phyloP scores from a whole-genome alignment of 495 filamentous ascomycete genomes.

The Durotheca rogersii region DNA sequence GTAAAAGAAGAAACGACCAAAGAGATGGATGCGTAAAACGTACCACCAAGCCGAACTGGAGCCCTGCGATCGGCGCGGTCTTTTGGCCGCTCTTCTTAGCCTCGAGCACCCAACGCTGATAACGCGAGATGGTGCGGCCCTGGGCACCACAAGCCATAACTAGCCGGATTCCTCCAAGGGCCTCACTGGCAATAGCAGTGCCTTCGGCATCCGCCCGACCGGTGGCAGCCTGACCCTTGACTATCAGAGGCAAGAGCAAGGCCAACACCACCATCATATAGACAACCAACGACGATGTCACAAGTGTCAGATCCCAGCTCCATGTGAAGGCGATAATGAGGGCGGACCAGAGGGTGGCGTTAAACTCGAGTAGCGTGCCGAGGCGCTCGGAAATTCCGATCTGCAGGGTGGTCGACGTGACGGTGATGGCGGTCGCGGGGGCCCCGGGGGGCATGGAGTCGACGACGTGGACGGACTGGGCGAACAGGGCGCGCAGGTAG shows the following conservation, averaged over 20 bases:
- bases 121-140: constrained; percentile 39
- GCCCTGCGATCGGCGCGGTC: constrained; percentile 36
- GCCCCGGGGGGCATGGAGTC: constrained; percentile 43
- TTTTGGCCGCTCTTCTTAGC: constrained; percentile 45
- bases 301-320: constrained; percentile 49
- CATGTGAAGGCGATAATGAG: constrained; percentile 45
- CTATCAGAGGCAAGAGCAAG: constrained; percentile 43
- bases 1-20: neutral
- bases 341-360: constrained; percentile 41
- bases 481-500: constrained; percentile 40
- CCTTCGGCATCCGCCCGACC: constrained; percentile 34
- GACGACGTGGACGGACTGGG: constrained; percentile 40
- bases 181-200: constrained; percentile 49
- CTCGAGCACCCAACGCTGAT: constrained; percentile 47
- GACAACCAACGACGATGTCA: constrained; percentile 46
- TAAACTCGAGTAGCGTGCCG: constrained; percentile 40
- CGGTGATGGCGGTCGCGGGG: constrained; percentile 50
- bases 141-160: constrained; percentile 55
- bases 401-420: constrained; percentile 55
- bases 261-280: constrained; percentile 47
- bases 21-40: neutral
- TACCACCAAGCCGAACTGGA: neutral
- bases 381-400: constrained; percentile 56
- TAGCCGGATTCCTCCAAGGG: constrained; percentile 42
- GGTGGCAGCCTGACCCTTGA: constrained; percentile 41